phyloP scores from a whole-genome alignment of 495 filamentous ascomycete genomes.

The Trichoderma virens region DNA sequence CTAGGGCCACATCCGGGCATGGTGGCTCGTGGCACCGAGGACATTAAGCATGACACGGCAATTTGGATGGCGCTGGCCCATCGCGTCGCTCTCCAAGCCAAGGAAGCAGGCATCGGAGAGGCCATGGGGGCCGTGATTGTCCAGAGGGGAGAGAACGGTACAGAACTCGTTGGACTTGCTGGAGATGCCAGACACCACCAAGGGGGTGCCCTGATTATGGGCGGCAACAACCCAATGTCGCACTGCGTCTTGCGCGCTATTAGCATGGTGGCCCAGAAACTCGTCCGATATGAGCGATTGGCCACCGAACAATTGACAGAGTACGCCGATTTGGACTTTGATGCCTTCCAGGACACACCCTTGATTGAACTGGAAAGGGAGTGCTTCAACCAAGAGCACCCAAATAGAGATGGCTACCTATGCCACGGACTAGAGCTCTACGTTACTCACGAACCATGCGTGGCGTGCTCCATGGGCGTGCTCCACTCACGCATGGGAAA shows the following conservation, averaged over 20 bases:
- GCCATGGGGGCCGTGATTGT: conserved; percentile 77
- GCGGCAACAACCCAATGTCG: conserved; percentile 63
- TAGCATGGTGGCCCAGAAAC: conserved; percentile 71
- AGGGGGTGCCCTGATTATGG: conserved; percentile 30
- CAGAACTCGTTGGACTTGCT: conserved; percentile 58
- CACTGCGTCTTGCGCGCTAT: conserved; percentile 84
- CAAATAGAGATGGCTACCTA: conserved; percentile 69
- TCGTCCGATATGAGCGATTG: conserved; percentile 40
- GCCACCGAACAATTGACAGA: conserved; percentile 15
- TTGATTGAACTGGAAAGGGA: conserved; percentile 32
- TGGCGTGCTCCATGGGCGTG: conserved; percentile 94
- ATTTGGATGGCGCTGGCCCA: conserved; percentile 64
- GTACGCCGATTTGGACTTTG: conserved; percentile 32
- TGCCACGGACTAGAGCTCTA: conserved; percentile 89
- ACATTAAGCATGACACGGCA: conserved; percentile 47
- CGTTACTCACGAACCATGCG: conserved; percentile 86
- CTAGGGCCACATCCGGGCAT: conserved; percentile 63
- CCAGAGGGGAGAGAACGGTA: conserved; percentile 40
- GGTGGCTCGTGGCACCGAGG: conserved; percentile 45
- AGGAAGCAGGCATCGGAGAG: conserved; percentile 52
- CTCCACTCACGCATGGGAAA: conserved; percentile 82
- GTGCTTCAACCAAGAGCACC: conserved; percentile 37
- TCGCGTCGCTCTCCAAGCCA: conserved; percentile 49
- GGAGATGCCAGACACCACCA: conserved; percentile 68
- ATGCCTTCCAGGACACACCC: conserved; percentile 38